phyloP scores from a whole-genome alignment of 2,329 filamentous ascomycete species.

The Aureobasidium namibiae region DNA sequence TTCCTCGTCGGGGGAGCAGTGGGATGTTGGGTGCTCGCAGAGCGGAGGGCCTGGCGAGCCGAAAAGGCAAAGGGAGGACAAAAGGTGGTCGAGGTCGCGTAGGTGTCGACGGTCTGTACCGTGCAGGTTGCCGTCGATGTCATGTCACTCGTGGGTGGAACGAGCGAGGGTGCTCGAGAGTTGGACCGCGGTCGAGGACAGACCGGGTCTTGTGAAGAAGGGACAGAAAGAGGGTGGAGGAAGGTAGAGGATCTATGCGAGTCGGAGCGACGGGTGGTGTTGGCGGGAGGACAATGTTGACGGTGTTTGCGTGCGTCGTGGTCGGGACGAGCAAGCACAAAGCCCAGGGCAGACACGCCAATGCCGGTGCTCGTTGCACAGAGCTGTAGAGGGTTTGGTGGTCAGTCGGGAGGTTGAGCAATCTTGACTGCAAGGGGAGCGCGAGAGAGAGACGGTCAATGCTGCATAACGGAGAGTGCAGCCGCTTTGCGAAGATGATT shows the following conservation, averaged over 20 bases:
- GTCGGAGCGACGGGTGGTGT: background rate
- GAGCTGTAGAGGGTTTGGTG: constrained; percentile 37
- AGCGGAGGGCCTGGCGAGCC: constrained; percentile 14
- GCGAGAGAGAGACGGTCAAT: constrained; percentile 3
- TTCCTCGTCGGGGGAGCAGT: constrained; percentile 10
- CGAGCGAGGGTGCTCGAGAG: background rate
- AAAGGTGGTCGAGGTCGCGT: constrained; percentile 14
- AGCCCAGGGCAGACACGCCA: constrained; percentile 51
- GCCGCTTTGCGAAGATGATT: background rate
- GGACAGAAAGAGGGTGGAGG: constrained; percentile 2
- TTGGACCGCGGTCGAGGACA: background rate
- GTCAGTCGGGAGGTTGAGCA: constrained; percentile 11
- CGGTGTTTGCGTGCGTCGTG: constrained; percentile 16
- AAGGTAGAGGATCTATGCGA: background rate
- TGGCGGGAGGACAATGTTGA: background rate
- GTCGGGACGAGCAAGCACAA: constrained; percentile 48
- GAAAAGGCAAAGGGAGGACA: constrained; percentile 14
- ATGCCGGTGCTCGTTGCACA: constrained; percentile 55
- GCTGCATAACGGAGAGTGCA: constrained; percentile 7
- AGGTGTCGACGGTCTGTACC: constrained; percentile 15
- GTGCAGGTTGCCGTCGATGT: constrained; percentile 17
- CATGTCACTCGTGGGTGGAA: constrained; percentile 14
- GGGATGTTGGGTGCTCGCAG: background rate
- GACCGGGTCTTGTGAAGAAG: background rate
- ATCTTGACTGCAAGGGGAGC: constrained; percentile 3